Base-by-base conservation (phyloP, 129 eudicot genomes). In the Escallonia rubra region DNA sequence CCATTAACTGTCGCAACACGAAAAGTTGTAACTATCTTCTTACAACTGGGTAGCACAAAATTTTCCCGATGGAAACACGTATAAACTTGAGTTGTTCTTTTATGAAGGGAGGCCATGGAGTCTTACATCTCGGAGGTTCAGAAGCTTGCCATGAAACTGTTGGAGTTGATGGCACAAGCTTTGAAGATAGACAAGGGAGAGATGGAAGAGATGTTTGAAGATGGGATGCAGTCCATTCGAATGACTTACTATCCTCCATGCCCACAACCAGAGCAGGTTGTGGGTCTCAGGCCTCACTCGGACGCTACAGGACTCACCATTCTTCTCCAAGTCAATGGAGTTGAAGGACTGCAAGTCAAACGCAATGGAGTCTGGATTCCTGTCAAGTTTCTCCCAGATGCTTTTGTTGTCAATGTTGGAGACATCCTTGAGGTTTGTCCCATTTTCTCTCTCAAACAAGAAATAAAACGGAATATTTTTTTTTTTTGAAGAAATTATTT, bases 201-300 rank as follows among this genome's bases (percentile, higher is more conserved):
- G 60, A 63, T 80, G 61, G 41, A 43, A 8, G 78, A 68, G 40
- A 75, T 79, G 61, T 79, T 82, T 58, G 81, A 82, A 15, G 68
- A 83, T 41, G 93, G 93, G 43, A 74, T 86, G 84, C 93, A 86
- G 57, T 74, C 87, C 1, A 62, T 78, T 59, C 75, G 86, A 43
- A 69, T 88, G 79, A 85, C 70, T 57, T 82, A 79, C 66, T 88
- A 88, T 55, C 96, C 92, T 5, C 85, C 85, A 5, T 88, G 96
- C 50, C 85, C 96, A 0, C 53, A 74, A 70, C 90, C 96, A 2
- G 83, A 86, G 8, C 69, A 46, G 43, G 96, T 86, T 38, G 65
- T 76, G 7, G 96, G 96, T 12, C 73, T 83, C 3, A 72, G 75
- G 16, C 83, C 82, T 52, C 96, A 88, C 58, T 82, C 92, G 0